Percentiles rank a stretch among this genome's conserved stretches.
Conservation (phyloP, 257 asterid species). For the Jacaranda mimosifolia region DNA sequence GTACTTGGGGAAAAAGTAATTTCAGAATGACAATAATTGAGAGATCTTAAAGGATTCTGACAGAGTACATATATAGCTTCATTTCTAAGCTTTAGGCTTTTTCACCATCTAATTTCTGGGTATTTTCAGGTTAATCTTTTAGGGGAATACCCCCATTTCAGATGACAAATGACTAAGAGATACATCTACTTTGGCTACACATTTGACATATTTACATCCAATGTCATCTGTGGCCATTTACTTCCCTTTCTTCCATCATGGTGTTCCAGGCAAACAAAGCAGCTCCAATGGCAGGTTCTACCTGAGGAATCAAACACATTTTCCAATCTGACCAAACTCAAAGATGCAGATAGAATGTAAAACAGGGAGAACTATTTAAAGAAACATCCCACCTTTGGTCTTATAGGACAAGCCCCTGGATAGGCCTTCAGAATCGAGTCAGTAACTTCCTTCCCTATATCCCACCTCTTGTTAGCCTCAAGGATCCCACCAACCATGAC, state of each 20-base stretch:
- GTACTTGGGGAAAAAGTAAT: no score
- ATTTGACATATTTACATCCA: slow-evolving; percentile 22
- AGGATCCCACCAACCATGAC: slow-evolving; percentile 97
- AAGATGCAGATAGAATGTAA: neutral
- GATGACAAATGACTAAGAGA: neutral
- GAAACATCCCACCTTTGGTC: slow-evolving; percentile 75
- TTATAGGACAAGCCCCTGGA: slow-evolving; percentile 75
- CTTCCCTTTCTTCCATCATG: slow-evolving; percentile 57
- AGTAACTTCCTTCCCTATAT: slow-evolving; percentile 79
- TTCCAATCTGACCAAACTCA: slow-evolving; percentile 22
- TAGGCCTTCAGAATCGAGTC: slow-evolving; percentile 68
- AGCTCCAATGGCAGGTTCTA: slow-evolving; percentile 96
- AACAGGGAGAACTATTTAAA: slow-evolving; percentile 1
- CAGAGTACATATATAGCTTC: no score
- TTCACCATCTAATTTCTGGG: no score
- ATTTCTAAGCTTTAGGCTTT: no score
- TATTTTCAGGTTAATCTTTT: no score
- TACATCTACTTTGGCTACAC: slow-evolving; percentile 17
- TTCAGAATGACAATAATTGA: no score
- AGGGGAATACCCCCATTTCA: neutral
- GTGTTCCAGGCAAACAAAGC: slow-evolving; percentile 83
- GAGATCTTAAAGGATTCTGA: no score
- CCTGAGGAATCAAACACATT: slow-evolving; percentile 45
- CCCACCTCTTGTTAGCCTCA: slow-evolving; percentile 85
- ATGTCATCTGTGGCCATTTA: slow-evolving; percentile 60